Evolutionary conservation across 129 eudicot species (phyloP), one percentile per base, ranked within the genome.

Genomic region (Helianthus tuberosus): DNA sequence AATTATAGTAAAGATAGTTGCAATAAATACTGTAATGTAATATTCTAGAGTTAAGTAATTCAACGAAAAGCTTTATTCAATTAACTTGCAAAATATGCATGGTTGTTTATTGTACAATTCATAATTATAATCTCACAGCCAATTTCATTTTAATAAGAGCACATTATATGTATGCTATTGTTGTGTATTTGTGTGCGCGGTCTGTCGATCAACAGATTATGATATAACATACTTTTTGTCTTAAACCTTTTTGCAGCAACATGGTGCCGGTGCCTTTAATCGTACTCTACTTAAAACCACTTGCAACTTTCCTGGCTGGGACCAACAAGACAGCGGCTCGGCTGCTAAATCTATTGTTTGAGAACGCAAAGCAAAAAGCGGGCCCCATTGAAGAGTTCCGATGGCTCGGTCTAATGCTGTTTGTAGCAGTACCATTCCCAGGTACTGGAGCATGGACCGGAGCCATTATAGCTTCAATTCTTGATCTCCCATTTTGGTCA

Each of bases 391-490:
- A 88, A 69, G 99, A 95, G 75, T 95, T 95, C 73, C 99, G 87
- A 64, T 95, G 99, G 99, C 96, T 95, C 41, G 99, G 99, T 14
- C 73, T 94, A 61, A 94, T 94, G 98, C 84, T 94, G 25, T 94
- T 95, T 57, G 96, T 91, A 51, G 97, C 99, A 13, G 97, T 94
- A 47, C 97, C 99, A 16, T 95, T 91, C 41, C 99, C 99, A n/a
- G 99, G 99, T n/a, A 95, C 99, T 0, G 97, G 99, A 38, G 99
- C 99, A 13, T 94, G 98, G 98, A 90, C 97, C 6, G 98, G 98
- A 67, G 98, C 97, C 12, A 62, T 90, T 72, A 85, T 94, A 20
- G 97, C 98, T 35, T 94, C 98, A 47, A 80, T 94, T 62, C 87
- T 94, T 16, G 97, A 88, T 64, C 88, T 94, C 84, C 96, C 97